phyloP scores from a whole-genome alignment of 2,329 filamentous ascomycete species.

The Penicillium vulpinum region DNA sequence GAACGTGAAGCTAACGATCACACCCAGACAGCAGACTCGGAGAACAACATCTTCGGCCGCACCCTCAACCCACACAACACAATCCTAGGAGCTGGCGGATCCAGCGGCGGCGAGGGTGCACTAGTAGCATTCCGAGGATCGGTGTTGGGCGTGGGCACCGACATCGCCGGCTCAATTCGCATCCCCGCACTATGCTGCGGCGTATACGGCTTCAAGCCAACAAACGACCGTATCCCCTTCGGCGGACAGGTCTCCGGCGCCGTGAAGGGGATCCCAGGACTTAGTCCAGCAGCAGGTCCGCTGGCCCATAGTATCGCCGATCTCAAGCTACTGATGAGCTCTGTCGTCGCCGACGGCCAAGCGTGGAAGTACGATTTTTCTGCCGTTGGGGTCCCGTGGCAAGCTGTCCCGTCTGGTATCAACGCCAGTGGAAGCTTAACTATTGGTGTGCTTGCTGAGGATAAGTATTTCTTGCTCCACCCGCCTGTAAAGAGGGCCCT shows the following conservation, averaged over 20 bases:
- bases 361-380: slow-evolving; percentile 51
- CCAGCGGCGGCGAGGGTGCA: slow-evolving; percentile 38
- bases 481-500: slow-evolving; percentile 53
- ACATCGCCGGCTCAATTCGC: slow-evolving; percentile 40
- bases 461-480: slow-evolving; percentile 52
- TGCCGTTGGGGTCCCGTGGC: slow-evolving; percentile 51
- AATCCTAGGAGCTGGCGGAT: slow-evolving; percentile 29
- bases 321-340: slow-evolving; percentile 37
- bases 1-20: neutral
- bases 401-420: slow-evolving; percentile 17
- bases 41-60: slow-evolving; percentile 33
- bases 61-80: slow-evolving; percentile 33
- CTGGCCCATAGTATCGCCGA: slow-evolving; percentile 24
- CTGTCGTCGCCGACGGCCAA: slow-evolving; percentile 37
- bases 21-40: slow-evolving; percentile 27
- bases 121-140: slow-evolving; percentile 40
- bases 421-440: slow-evolving; percentile 31
- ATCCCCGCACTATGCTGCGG: slow-evolving; percentile 40
- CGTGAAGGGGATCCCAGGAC: slow-evolving; percentile 18
- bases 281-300: slow-evolving; percentile 22
- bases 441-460: slow-evolving; percentile 53
- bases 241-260: slow-evolving; percentile 26
- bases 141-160: slow-evolving; percentile 38
- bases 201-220: slow-evolving; percentile 40
- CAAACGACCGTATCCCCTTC: slow-evolving; percentile 31